Conservation (phyloP, 2,329 filamentous ascomycete genomes). For the Xenoacremonium recifei region DNA sequence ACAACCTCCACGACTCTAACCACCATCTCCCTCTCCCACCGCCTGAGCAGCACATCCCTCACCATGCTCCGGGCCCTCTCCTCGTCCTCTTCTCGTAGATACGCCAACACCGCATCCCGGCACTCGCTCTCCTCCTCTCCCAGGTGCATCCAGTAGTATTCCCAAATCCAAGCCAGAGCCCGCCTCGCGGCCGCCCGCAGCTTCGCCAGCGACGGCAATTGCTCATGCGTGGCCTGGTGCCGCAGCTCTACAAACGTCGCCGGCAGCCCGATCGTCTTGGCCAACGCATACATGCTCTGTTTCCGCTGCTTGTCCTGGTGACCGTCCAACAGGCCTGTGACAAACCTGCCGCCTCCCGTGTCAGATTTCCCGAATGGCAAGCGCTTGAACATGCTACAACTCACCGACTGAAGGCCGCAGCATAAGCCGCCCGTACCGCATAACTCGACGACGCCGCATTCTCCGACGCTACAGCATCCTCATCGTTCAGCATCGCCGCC, state of each 20-base stretch:
- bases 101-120: conserved; percentile 35
- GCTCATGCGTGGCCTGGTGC: conserved; percentile 88
- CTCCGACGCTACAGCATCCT: conserved; percentile 29
- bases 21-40: conserved; percentile 37
- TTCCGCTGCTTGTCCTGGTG: conserved; percentile 66
- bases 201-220: conserved; percentile 73
- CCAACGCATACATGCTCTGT: conserved; percentile 71
- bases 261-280: conserved; percentile 66
- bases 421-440: conserved; percentile 67
- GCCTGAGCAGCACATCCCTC: conserved; percentile 27
- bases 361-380: neutral
- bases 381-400: conserved; percentile 23
- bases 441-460: conserved; percentile 49
- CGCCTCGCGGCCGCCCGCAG: conserved; percentile 67
- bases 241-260: conserved; percentile 84
- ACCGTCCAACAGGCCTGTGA: conserved; percentile 76
- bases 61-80: conserved; percentile 22
- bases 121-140: conserved; percentile 30
- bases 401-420: conserved; percentile 71
- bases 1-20: conserved; percentile 39
- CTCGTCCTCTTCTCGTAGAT: conserved; percentile 36
- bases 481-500: conserved; percentile 67
- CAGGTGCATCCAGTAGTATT: conserved; percentile 74
- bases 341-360: conserved; percentile 54
- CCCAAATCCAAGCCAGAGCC: conserved; percentile 83